Evolutionary conservation across 2,329 filamentous ascomycete species (phyloP).

Genomic region (Fusarium staphyleae): DNA sequence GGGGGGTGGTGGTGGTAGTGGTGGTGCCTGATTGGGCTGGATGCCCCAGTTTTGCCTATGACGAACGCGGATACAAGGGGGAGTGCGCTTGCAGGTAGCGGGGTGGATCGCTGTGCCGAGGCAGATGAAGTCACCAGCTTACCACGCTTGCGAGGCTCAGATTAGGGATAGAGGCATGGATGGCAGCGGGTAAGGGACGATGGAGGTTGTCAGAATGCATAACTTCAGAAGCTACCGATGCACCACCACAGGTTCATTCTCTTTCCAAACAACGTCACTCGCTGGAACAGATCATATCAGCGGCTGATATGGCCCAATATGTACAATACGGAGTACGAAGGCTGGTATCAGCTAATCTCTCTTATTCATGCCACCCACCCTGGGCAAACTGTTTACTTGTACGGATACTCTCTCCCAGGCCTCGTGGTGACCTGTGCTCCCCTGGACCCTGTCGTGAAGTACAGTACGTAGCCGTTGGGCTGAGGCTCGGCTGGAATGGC

Average conservation of each 20-base stretch:
- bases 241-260: not conserved
- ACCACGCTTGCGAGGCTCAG: not conserved
- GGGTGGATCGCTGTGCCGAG: conserved; percentile 19
- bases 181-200: not conserved
- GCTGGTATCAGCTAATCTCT: not conserved
- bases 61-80: conserved; percentile 21
- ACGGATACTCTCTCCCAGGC: too few species aligned
- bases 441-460: conserved; percentile 5
- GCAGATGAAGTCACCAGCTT: conserved; percentile 21
- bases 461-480: conserved; percentile 8
- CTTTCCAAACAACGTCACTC: conserved; percentile 12
- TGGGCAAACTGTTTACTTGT: too few species aligned
- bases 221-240: too few species aligned
- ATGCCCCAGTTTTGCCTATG: conserved; percentile 35
- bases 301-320: conserved; percentile 9
- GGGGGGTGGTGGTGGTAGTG: conserved; percentile 30
- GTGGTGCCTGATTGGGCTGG: conserved; percentile 40
- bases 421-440: conserved; percentile 10
- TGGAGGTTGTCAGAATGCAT: not conserved
- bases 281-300: conserved; percentile 11
- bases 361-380: conserved; percentile 4
- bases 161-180: too few species aligned
- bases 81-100: conserved; percentile 16
- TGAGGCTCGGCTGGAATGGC: conserved; percentile 7
- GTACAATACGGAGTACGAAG: too few species aligned